These are phyloP conservation scores for Syzygium jambos DNA, from an alignment of 345 rosid genomes.

Conservation along the genomic window DNA sequence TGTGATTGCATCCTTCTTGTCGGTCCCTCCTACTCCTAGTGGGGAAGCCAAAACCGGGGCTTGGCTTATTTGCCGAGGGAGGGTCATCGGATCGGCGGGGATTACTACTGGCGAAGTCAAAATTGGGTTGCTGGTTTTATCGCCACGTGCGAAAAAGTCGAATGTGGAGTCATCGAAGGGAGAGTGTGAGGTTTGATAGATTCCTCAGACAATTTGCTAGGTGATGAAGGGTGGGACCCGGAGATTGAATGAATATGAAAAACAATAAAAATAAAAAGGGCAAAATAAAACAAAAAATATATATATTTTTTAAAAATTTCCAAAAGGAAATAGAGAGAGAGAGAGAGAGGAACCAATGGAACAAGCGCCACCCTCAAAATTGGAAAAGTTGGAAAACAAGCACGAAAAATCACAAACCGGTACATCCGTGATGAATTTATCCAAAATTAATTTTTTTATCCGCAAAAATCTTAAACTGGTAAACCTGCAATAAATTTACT, in stretches of 20 bases:
- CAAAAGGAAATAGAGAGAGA: not conserved
- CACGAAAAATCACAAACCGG: too few species aligned
- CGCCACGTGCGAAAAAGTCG: not conserved
- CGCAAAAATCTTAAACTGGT: too few species aligned
- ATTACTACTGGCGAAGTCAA: not conserved
- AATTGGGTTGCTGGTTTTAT: not conserved
- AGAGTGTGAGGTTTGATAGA: not conserved
- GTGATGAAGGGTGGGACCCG: not conserved
- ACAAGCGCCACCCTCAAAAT: not conserved
- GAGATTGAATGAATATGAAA: not conserved
- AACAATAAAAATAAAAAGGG: not conserved
- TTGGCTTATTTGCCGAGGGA: not conserved
- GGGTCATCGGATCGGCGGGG: not conserved
- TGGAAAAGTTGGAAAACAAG: not conserved
- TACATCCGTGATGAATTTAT: too few species aligned
- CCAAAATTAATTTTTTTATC: too few species aligned
- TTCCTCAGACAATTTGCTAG: not conserved
- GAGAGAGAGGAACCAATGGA: not conserved
- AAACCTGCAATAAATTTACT: too few species aligned
- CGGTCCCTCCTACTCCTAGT: rapidly evolving
- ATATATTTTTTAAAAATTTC: not conserved
- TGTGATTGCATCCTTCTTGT: rapidly evolving
- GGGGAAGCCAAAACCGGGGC: not conserved
- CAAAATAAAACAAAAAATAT: not conserved
- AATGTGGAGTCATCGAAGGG: not conserved